phyloP scores from a whole-genome alignment of 2,329 filamentous ascomycete species.

The Phyllosticta paracitricarpa region DNA sequence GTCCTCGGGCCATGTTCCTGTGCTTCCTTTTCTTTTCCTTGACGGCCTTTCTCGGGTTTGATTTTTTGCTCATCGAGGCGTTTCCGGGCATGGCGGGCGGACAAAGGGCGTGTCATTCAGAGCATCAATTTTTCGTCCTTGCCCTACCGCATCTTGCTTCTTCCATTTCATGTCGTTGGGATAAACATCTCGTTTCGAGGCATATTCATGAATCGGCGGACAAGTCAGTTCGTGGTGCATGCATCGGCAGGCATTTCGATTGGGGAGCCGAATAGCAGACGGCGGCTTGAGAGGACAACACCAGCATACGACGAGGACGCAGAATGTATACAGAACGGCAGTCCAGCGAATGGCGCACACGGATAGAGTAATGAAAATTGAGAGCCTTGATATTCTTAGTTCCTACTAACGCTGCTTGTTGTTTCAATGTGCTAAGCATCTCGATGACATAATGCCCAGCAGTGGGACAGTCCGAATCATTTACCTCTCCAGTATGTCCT shows the following conservation, averaged over 20 bases:
- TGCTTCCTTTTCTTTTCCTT: too few species aligned
- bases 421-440: not conserved
- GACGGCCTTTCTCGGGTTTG: not conserved
- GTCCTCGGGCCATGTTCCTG: not conserved
- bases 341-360: not conserved
- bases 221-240: not conserved
- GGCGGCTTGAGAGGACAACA: not conserved
- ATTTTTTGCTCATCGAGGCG: not conserved
- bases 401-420: not conserved
- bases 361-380: not conserved
- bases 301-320: not conserved
- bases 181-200: not conserved
- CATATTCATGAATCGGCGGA: not conserved
- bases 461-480: too few species aligned
- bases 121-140: not conserved
- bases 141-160: not conserved
- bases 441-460: not conserved
- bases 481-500: too few species aligned
- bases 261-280: not conserved
- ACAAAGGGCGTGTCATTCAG: not conserved
- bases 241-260: not conserved
- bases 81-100: not conserved
- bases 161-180: not conserved
- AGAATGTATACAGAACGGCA: not conserved
- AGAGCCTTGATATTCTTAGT: not conserved